Conservation (phyloP, 495 filamentous ascomycete genomes). For the Astrothelium macrocarpum region DNA sequence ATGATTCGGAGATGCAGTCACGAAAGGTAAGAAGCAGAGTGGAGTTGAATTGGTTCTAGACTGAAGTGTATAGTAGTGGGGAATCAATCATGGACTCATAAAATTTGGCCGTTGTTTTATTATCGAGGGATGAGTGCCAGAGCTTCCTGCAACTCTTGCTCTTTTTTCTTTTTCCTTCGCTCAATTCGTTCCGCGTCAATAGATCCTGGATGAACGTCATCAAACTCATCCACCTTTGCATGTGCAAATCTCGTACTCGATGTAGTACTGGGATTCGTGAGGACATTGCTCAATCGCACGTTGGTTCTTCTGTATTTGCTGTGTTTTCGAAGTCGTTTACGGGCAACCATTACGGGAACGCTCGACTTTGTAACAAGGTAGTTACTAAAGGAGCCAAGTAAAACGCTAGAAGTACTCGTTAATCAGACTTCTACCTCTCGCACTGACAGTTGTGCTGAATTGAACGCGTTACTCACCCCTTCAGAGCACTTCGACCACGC, state of each 20-base stretch:
- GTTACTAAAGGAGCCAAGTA: slow-evolving; percentile 92
- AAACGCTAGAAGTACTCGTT: slow-evolving; percentile 41
- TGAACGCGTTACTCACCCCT: slow-evolving; percentile 56
- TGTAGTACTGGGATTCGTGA: background rate
- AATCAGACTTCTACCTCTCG: slow-evolving; percentile 24
- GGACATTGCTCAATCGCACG: background rate
- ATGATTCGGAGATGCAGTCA: background rate
- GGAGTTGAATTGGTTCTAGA: background rate
- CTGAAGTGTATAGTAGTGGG: slow-evolving; percentile 11
- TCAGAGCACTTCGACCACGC: slow-evolving; percentile 78
- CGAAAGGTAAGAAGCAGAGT: background rate
- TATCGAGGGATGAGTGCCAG: slow-evolving; percentile 5
- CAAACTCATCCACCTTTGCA: background rate
- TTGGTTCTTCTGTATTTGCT: slow-evolving; percentile 18
- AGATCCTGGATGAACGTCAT: background rate
- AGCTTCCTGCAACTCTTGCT: slow-evolving; percentile 3
- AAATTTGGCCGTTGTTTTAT: background rate
- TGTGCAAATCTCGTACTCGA: background rate
- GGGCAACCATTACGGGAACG: slow-evolving; percentile 55
- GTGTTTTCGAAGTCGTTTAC: slow-evolving; percentile 35
- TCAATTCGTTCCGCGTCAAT: background rate
- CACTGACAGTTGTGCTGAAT: background rate
- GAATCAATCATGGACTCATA: slow-evolving; percentile 12
- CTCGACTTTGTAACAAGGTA: slow-evolving; percentile 93
- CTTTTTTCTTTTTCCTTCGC: background rate